Conservation (phyloP, 352 stramenopile genomes). For the Blastocystis sp. region DNA sequence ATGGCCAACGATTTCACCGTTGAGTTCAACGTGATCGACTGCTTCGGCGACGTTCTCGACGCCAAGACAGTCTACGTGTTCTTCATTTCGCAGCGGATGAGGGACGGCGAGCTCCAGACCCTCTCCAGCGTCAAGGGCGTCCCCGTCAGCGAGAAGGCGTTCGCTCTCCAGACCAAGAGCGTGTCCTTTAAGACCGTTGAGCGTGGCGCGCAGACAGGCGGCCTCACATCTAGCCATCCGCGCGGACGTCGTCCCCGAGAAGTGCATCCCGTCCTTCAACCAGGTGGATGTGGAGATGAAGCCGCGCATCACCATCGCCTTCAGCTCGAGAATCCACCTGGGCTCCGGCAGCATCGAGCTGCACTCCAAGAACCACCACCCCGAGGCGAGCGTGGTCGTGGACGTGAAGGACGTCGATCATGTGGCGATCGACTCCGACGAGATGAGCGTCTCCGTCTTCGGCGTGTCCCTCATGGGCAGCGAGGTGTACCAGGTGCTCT, state of each 20-base stretch:
- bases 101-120: not conserved
- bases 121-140: slow-evolving; percentile 46
- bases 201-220: not conserved
- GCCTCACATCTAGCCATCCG: not conserved
- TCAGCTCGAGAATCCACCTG: slow-evolving; percentile 13
- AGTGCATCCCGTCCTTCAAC: slow-evolving; percentile 19
- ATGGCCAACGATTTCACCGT: slow-evolving; percentile 10
- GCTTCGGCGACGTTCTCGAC: slow-evolving; percentile 50
- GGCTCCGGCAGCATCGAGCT: slow-evolving; percentile 39
- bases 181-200: slow-evolving; percentile 16
- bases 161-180: slow-evolving; percentile 47
- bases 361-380: not conserved
- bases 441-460: slow-evolving; percentile 8
- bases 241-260: slow-evolving; percentile 35
- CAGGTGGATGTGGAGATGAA: slow-evolving; percentile 20
- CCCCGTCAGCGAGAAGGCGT: slow-evolving; percentile 8
- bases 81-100: slow-evolving; percentile 45
- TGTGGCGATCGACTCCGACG: slow-evolving; percentile 8
- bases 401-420: slow-evolving; percentile 34
- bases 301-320: slow-evolving; percentile 36
- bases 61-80: slow-evolving; percentile 55
- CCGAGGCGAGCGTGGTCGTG: not conserved
- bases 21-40: slow-evolving; percentile 40
- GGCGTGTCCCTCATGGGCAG: slow-evolving; percentile 14
- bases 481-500: slow-evolving; percentile 35